Evolutionary conservation across 2,329 filamentous ascomycete genomes (phyloP), one percentile per base, ranked within the genome.

Genomic region (Pseudogymnoascus sp.): DNA sequence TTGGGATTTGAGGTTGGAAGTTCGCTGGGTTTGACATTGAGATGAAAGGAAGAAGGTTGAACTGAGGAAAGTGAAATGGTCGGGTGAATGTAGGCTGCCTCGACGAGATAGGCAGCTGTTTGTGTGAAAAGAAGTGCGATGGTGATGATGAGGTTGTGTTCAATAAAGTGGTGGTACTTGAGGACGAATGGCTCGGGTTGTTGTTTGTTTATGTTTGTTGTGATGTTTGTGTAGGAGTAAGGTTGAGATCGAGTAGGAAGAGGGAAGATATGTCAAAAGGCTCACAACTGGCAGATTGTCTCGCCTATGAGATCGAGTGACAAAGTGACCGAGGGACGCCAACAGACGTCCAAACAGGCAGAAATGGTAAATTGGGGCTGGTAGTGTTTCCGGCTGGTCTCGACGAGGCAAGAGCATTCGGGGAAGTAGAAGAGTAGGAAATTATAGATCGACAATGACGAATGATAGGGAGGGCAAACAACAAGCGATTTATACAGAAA

Each of bases 1-100:
- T 82, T 3, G 83, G 82, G 14, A 84, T 82, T 28, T 81, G 83
- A 0, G 84, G 84, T 69, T 86, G 81, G 69, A 82, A 86, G 71
- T 83, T 79, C 50, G 28, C 50, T 56, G 50, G 28, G 16, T 34
- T 56, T 56, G 28, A 34, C 50, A 56, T 56, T 56, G 50, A 56
- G 50, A 56, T 34, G 50, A 56, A 56, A 36, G 50, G 28, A 36
- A 56, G 16, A 34, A 21, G 11, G 28, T 56, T 36, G 12, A 34
- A 56, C 28, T 21, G 10, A 34, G 50, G 28, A 56, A 56, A 56
- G 28, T 56, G 50, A 56, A 56, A 6, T 56, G 21, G 50, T 56
- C 8, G 28, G 28, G 18, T 34, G 50, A 7, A 56, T 36, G 50
- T 56, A 56, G 28, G 16, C 28, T 34, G 28, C 50, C 50, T 28